Evolutionary conservation across 306 rosid genomes (phyloP).

Genomic region (Medicago arabica): DNA sequence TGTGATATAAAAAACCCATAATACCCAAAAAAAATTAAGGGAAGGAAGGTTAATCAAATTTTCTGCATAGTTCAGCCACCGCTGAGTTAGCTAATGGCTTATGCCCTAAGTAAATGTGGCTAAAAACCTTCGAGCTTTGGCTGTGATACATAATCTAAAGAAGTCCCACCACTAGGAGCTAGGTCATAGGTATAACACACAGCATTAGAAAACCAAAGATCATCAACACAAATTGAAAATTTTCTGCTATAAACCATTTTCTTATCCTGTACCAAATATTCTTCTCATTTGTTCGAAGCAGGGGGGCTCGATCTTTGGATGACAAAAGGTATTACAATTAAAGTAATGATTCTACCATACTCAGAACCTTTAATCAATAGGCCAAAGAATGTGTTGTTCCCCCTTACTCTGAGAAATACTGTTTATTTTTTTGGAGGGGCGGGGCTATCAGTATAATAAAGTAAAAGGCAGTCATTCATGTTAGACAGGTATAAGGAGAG

Average conservation of each 20-base stretch:
- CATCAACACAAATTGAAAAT: slow-evolving; percentile 1
- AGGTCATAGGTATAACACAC: not conserved
- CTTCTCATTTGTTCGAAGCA: not conserved
- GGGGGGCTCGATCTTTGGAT: not conserved
- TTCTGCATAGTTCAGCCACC: not conserved
- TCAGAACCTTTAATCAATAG: not conserved
- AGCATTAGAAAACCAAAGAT: slow-evolving; percentile 18
- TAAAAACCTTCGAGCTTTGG: too few species aligned
- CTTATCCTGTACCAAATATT: not conserved
- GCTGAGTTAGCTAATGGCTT: not conserved
- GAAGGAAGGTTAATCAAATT: not conserved
- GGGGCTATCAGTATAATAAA: not conserved
- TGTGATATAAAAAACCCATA: not conserved
- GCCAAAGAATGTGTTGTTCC: not conserved
- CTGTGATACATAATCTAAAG: not conserved
- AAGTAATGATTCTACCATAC: not conserved
- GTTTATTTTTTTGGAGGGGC: not conserved
- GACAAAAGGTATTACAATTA: not conserved
- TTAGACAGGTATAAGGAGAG: not conserved
- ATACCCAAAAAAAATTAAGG: not conserved
- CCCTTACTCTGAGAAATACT: not conserved
- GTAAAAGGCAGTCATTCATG: slow-evolving; percentile 18
- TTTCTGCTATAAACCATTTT: not conserved
- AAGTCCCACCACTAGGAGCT: not conserved
- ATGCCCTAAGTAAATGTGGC: not conserved